Conservation (phyloP, 495 filamentous ascomycete species). For the Penicillium tannophilum region DNA sequence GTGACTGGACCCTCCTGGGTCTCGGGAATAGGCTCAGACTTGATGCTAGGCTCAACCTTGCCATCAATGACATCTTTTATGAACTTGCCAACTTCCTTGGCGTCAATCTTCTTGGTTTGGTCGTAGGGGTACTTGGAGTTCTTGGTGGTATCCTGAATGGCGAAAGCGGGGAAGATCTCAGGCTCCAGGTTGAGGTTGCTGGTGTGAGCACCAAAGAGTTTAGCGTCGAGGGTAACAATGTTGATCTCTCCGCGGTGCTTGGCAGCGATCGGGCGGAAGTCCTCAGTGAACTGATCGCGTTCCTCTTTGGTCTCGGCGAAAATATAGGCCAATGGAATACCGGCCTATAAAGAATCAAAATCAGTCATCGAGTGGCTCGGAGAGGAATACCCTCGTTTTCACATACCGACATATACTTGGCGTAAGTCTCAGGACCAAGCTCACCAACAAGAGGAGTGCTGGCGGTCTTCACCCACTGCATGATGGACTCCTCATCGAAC, state of each 20-base stretch:
- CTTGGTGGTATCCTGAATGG: conserved; percentile 94
- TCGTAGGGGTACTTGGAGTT: conserved; percentile 97
- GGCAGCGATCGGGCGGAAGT: conserved; percentile 55
- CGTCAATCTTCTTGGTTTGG: conserved; percentile 78
- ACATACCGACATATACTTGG: conserved; percentile 87
- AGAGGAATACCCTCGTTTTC: not conserved
- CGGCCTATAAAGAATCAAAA: conserved; percentile 54
- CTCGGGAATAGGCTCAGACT: conserved; percentile 97
- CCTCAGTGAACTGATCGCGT: conserved; percentile 73
- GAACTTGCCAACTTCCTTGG: conserved; percentile 76
- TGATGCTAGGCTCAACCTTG: conserved; percentile 92
- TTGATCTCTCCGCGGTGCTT: conserved; percentile 80
- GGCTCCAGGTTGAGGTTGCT: conserved; percentile 96
- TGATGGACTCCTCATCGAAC: conserved; percentile 75
- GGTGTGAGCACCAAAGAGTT: conserved; percentile 91
- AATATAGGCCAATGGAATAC: conserved; percentile 94
- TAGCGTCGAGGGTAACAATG: conserved; percentile 97
- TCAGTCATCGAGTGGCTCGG: not conserved
- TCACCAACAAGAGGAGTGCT: conserved; percentile 93
- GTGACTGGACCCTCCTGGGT: conserved; percentile 87
- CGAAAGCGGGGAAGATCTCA: conserved; percentile 94
- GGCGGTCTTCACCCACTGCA: conserved; percentile 78
- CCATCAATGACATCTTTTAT: conserved; percentile 85
- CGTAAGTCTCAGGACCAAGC: conserved; percentile 96
- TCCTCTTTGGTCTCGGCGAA: conserved; percentile 94